Evolutionary conservation across 805 yeast species (phyloP), one percentile per base, ranked within the genome.

Genomic region (Candida qinlingensis): DNA sequence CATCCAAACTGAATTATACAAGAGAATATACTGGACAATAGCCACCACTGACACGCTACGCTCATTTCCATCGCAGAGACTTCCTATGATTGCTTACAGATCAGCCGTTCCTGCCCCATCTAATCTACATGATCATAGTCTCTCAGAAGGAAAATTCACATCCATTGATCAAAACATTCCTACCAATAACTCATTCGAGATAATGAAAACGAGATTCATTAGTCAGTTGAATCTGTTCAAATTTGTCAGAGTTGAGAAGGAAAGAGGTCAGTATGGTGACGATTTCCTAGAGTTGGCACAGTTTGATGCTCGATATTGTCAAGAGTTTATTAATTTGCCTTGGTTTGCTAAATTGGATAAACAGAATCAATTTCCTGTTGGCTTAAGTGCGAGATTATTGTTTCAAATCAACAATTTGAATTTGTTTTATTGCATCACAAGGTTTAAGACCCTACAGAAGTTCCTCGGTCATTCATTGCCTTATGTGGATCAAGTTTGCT

Each of bases 11-110:
- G 45, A 48, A 12, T n/a, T 48, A 7, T 35, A 37, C 31, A 29
- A 25, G 28, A 37, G 26, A 5, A 10, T 48, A 3, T 48, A 37
- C 39, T 44, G 45, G 39, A 29, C 28, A 30, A 10, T 44, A 26
- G 30, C 19, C 5, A 30, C n/a, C 10, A 19, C 27, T 3, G 51
- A 48, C 27, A 48, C 51, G 9, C 33, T 46, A 7, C 34, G 45
- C 13, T 36, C 38, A 6, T 46, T 46, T n/a, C 5, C 40, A 6
- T 25, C 33, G 4, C 40, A 37, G 26, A 46, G 45, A 30, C 7
- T 46, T 28, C 48, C 48, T 4, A 38, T 35, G 7, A 29, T 46
- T 11, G 38, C 28, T 3, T 37, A 12, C 31, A 35, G 13, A 11
- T 41, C 48, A 4, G 13, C 28, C n/a, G 25, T 46, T 8, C 45